Evolutionary conservation across 495 filamentous ascomycete species (phyloP).

Genomic region (Penicillium antarcticum): DNA sequence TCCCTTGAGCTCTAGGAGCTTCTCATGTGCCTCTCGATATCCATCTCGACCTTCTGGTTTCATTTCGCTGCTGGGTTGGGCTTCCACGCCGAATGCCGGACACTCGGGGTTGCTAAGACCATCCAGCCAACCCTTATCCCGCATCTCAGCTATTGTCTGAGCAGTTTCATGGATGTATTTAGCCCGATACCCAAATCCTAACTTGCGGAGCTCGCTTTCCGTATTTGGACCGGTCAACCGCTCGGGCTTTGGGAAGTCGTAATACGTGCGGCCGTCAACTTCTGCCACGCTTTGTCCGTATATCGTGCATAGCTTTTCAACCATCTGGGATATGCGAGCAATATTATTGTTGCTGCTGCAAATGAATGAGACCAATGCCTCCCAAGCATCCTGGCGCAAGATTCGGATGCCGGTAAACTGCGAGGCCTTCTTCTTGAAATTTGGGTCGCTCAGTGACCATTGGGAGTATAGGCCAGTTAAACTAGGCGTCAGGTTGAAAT

Average conservation of each 20-base stretch:
- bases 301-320: constrained; percentile 82
- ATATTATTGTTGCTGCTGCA: constrained; percentile 99
- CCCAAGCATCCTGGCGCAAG: constrained; percentile 93
- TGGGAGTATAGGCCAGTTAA: constrained; percentile 73
- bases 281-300: constrained; percentile 77
- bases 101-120: constrained; percentile 72
- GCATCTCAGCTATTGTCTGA: constrained; percentile 61
- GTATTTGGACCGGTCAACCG: constrained; percentile 65
- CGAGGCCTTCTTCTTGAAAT: constrained; percentile 84
- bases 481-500: constrained; percentile 77
- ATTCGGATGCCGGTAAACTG: constrained; percentile 93
- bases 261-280: constrained; percentile 66
- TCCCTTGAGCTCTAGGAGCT: constrained; percentile 72
- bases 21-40: constrained; percentile 79
- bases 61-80: constrained; percentile 46
- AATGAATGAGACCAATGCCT: constrained; percentile 89
- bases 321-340: constrained; percentile 89
- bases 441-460: constrained; percentile 82
- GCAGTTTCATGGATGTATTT: constrained; percentile 89
- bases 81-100: constrained; percentile 52
- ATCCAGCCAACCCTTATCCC: constrained; percentile 71
- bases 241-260: constrained; percentile 81
- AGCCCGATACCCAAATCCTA: constrained; percentile 94
- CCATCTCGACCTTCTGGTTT: constrained; percentile 57
- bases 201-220: constrained; percentile 69